Evolutionary conservation across 495 filamentous ascomycete genomes (phyloP), one percentile per base, ranked within the genome.

Genomic region (Chaetomium fimeti): DNA sequence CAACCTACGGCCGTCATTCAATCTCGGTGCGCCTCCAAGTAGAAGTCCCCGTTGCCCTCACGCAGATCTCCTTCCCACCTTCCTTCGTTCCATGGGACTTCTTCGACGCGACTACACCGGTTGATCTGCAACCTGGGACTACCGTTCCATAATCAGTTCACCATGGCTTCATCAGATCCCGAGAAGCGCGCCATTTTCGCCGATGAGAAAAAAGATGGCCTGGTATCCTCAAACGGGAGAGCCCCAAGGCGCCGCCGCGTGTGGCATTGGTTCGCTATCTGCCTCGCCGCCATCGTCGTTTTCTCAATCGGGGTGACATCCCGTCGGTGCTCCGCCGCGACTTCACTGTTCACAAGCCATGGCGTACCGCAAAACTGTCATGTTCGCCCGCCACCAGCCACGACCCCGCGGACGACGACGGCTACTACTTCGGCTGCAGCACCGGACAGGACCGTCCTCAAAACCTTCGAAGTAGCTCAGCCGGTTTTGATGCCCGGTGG

Each of bases 381-480:
- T 53, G 48, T 32, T 28, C 22, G 29, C 18, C 15, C 36, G 25
- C 25, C 24, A 20, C 48, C 40, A 27, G 52, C 27, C 15, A 28
- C 28, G 1, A 32, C 64, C 7, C 27, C 22, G 38, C 25, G 18
- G 3, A 47, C 42, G 49, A 32, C 65, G 13, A 27, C 62, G 15
- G 47, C 67, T 1, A 64, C 69, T 8, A 49, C 67, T 3, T 56
- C 74, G 36, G 61, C 73, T 11, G 42, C 66, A 11, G 32, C 66
- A 0, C 61, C 69, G 32, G 58, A 38, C n/a, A 60, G 51, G 16
- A 72, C 77, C 2, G 77, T 79, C 13, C 74, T 88, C 25, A 79
- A 87, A 62, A 84, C 84, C 65, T 91, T 91, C 61, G 83, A 91
- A 72, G 87, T 91, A 6, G 84, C 87, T 53, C 83, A 86, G 63